These are phyloP conservation scores for Arthrobotrys sphaeroides DNA, from an alignment of 2,329 filamentous ascomycete species.

Conservation along the genomic window DNA sequence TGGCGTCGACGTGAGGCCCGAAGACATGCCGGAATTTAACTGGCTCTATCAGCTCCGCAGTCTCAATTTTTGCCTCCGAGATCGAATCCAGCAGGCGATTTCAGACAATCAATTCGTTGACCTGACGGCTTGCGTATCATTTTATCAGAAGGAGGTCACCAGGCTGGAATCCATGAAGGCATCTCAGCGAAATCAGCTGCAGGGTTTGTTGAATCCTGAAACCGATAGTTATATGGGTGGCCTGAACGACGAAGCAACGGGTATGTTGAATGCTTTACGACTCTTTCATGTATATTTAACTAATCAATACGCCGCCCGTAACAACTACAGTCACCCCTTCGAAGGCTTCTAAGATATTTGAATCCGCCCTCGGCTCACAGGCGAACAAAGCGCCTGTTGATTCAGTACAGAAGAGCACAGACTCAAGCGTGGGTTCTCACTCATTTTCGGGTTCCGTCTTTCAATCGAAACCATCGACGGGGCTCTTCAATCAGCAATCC, in stretches of 20 bases:
- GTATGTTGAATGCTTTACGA: conserved; percentile 1
- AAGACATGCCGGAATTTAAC: conserved; percentile 46
- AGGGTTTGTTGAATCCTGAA: background rate
- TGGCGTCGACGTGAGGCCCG: conserved; percentile 6
- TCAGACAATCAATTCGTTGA: conserved; percentile 21
- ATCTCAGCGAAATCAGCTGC: conserved; percentile 27
- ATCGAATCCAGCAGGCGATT: conserved; percentile 11
- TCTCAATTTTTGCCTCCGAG: conserved; percentile 33
- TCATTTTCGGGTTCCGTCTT: conserved; percentile 5
- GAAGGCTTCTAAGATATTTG: conserved; percentile 40
- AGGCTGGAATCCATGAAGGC: background rate
- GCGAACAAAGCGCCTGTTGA: background rate
- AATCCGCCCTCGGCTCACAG: conserved; percentile 21
- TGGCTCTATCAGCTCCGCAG: conserved; percentile 45
- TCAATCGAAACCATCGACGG: conserved; percentile 21
- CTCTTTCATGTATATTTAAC: background rate
- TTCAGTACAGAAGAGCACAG: background rate
- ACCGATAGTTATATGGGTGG: conserved; percentile 1
- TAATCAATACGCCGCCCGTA: background rate
- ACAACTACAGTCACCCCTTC: conserved; percentile 8
- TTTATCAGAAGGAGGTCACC: conserved; percentile 31
- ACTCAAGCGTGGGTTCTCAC: background rate
- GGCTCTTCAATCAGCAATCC: conserved; percentile 11
- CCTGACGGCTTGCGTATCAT: conserved; percentile 14
- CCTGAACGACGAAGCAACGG: background rate